Evolutionary conservation across 2,329 filamentous ascomycete genomes (phyloP), one percentile per base, ranked within the genome.

Genomic region (Beauveria scarabaeidicola): DNA sequence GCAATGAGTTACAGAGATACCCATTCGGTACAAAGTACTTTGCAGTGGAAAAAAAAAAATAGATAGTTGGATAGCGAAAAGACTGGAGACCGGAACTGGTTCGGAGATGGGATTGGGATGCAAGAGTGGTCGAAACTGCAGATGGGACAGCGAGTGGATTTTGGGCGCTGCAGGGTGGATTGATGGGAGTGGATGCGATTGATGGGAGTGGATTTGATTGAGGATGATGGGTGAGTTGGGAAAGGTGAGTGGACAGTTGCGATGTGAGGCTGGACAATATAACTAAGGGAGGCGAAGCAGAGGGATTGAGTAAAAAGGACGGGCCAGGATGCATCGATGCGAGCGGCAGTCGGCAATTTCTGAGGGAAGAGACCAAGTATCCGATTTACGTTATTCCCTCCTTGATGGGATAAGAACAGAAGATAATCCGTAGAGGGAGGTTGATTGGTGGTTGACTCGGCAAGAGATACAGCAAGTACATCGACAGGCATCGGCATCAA

Each of bases 1-100:
- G 17, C 25, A n/a, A 32, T 27, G 40, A 55, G 41, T 27, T 36
- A 44, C 40, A 46, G 27, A 41, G 51, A 27, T 41, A 47, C 25
- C 53, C 19, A 56, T 56, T 23, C 27, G 47, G 43, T 32, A 55
- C 52, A 55, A 46, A 11, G 55, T 41, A 52, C 50, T 15, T 44
- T 0, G 36, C 27, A n/a, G 44, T 5, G 15, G 2, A n/a, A 36
- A 51, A 51, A 43, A n/a, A 54, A 15, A 44, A n/a, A 27, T n/a
- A 36, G 52, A 25, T 52, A 17, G 23, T 19, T 17, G 19, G 44
- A 32, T 1, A 52, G 27, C 36, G 36, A 59, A 59, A 59, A 59
- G 51, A 52, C 47, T 59, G 50, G 47, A 44, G 47, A 51, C 54
- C 36, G 55, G 55, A 40, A 52, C 46, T 52, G 46, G 38, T 47